These are phyloP conservation scores for Cladosporium sp. DNA, from an alignment of 2,329 filamentous ascomycete species.

Conservation along the genomic window DNA sequence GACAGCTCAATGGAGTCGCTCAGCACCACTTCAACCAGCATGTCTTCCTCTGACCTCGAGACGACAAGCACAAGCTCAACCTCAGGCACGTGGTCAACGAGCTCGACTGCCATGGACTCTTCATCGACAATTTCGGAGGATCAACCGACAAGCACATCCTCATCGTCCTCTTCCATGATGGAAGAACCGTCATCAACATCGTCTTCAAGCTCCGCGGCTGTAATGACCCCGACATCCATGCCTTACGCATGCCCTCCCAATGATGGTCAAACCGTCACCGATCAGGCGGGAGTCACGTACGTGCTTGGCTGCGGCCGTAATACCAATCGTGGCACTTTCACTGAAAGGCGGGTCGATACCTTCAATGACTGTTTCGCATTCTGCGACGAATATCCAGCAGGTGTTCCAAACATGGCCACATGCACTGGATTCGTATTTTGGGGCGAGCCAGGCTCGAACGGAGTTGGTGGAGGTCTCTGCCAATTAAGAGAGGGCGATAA, in stretches of 20 bases:
- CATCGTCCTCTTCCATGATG: not conserved
- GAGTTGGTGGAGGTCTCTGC: not conserved
- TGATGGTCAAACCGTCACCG: slow-evolving; percentile 11
- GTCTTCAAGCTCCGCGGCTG: not conserved
- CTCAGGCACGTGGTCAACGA: not conserved
- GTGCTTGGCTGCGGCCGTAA: slow-evolving; percentile 9
- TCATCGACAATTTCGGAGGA: not conserved
- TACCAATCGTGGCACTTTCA: not conserved
- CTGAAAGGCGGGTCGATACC: not conserved
- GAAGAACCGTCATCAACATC: not conserved
- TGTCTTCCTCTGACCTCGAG: not conserved
- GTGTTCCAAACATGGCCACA: not conserved
- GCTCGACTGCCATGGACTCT: not conserved
- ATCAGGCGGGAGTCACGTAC: slow-evolving; percentile 5
- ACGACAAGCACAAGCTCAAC: not conserved
- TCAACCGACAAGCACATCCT: not conserved
- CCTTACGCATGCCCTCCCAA: slow-evolving; percentile 10
- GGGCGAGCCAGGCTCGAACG: not conserved
- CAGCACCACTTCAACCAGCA: not conserved
- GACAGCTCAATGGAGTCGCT: too few relatives aligned
- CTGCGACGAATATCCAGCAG: slow-evolving; percentile 3
- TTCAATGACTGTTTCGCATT: slow-evolving; percentile 15
- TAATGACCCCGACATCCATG: not conserved
- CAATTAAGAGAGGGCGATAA: not conserved
- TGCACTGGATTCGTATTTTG: not conserved